A percentile compares a stretch with the other conserved stretches of the same genome.
Conservation (phyloP, 2,329 filamentous ascomycete species). For the Myotisia sp. region DNA sequence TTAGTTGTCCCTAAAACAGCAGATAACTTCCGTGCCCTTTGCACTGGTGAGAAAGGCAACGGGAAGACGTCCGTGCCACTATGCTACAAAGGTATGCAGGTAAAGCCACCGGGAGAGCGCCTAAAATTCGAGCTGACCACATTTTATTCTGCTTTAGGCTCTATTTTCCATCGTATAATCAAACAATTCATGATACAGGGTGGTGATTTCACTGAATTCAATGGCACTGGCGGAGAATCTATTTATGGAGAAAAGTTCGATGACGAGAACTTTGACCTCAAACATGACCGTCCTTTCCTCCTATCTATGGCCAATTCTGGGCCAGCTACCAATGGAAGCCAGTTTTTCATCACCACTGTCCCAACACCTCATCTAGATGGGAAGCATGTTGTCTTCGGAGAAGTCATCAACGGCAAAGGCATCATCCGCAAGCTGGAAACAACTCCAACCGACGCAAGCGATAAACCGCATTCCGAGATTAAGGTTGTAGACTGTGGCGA, state of each 20-base stretch:
- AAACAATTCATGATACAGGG: constrained; percentile 99
- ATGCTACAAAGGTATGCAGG: constrained; percentile 59
- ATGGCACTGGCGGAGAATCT: constrained; percentile 89
- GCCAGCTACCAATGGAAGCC: constrained; percentile 85
- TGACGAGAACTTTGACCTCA: constrained; percentile 85
- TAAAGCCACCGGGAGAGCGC: not conserved
- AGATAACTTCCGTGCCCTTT: constrained; percentile 72
- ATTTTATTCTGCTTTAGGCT: constrained; percentile 38
- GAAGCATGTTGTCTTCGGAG: constrained; percentile 96
- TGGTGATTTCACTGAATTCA: constrained; percentile 88
- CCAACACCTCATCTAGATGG: constrained; percentile 86
- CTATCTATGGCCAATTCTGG: constrained; percentile 97
- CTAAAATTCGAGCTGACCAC: not conserved
- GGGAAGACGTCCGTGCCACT: constrained; percentile 72
- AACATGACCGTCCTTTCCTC: constrained; percentile 86
- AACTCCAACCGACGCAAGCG: constrained; percentile 54
- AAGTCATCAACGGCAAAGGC: constrained; percentile 85
- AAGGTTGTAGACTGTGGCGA: constrained; percentile 75
- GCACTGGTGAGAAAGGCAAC: constrained; percentile 65
- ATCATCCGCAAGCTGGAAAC: constrained; percentile 84
- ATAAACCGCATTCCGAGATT: constrained; percentile 64
- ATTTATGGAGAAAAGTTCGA: constrained; percentile 97
- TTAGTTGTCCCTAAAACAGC: constrained; percentile 65
- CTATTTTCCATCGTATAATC: constrained; percentile 88
- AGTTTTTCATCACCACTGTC: constrained; percentile 96